A percentile compares a stretch with the other conserved stretches of the same genome.
These are phyloP conservation scores for Amoeboaphelidium protococcarum DNA, from an alignment of 371 early-diverging fungal genomes.

Conservation along the genomic window DNA sequence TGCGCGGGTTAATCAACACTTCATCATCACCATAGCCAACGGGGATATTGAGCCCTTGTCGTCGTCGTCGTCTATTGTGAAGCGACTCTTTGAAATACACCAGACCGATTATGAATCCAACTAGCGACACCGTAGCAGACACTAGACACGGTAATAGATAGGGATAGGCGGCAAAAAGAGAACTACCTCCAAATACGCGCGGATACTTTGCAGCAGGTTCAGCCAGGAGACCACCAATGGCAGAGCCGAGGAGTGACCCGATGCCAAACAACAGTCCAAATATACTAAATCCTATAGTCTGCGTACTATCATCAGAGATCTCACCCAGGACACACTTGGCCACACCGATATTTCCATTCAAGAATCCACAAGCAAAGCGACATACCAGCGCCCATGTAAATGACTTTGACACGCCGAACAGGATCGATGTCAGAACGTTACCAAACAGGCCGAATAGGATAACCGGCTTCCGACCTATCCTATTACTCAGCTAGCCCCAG, in stretches of 20 bases:
- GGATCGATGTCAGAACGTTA: conserved; percentile 26
- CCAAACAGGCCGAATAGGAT: conserved; percentile 46
- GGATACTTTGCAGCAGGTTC: conserved; percentile 43
- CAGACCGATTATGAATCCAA: conserved; percentile 32
- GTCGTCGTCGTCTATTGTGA: too few relatives aligned
- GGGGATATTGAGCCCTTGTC: too few relatives aligned
- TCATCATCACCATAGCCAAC: too few relatives aligned
- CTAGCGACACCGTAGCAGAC: conserved; percentile 24
- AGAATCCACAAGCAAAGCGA: conserved; percentile 35
- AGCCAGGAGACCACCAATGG: conserved; percentile 47
- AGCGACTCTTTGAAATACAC: conserved; percentile 48
- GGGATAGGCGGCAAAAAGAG: conserved; percentile 34
- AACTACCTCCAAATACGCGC: conserved; percentile 26
- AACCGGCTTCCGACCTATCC: conserved; percentile 51
- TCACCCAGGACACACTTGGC: conserved; percentile 66
- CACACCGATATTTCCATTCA: conserved; percentile 60
- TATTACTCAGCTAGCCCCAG: conserved; percentile 37
- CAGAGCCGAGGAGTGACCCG: conserved; percentile 25
- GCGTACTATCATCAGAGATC: conserved; percentile 44
- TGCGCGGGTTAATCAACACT: too few relatives aligned
- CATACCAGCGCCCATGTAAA: conserved; percentile 32
- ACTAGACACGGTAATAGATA: conserved; percentile 62
- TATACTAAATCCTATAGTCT: conserved; percentile 18
- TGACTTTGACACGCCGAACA: conserved; percentile 45
- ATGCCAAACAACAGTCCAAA: conserved; percentile 22